A percentile compares a stretch with the other conserved stretches of the same genome.
Evolutionary conservation across 768 basidiomycete genomes (phyloP).

Genomic region (Mycena alexandri): DNA sequence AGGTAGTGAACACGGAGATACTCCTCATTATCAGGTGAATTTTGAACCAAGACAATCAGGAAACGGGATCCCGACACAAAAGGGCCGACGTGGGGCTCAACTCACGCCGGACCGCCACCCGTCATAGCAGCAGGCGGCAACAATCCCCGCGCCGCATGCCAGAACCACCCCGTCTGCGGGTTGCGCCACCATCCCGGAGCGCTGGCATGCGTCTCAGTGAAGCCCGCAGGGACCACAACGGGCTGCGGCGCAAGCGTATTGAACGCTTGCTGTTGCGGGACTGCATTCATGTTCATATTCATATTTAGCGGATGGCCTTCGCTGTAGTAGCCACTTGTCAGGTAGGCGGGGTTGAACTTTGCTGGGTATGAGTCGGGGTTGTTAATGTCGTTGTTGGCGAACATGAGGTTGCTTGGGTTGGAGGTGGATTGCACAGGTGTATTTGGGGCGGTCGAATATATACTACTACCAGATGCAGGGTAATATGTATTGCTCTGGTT

Average conservation of each 20-base stretch:
- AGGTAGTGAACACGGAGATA: no score
- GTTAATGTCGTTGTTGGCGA: background rate
- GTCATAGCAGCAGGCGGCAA: conserved; percentile 21
- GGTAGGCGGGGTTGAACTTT: conserved; percentile 2
- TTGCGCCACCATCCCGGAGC: conserved; percentile 32
- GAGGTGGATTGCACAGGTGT: background rate
- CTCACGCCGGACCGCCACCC: background rate
- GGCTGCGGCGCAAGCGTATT: conserved; percentile 24
- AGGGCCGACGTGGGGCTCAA: no score
- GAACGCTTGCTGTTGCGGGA: background rate
- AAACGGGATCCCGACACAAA: no score
- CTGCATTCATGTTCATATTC: background rate
- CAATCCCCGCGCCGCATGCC: conserved; percentile 25
- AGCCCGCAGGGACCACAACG: conserved; percentile 28
- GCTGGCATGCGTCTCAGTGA: conserved; percentile 26
- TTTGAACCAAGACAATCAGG: no score
- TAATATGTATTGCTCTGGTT: background rate
- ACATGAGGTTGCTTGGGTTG: background rate
- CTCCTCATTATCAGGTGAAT: no score
- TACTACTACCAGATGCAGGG: background rate
- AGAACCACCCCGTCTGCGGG: conserved; percentile 34
- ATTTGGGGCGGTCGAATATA: background rate
- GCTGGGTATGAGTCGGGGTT: no score
- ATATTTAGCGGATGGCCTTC: background rate
- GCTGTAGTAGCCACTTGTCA: background rate